These are phyloP conservation scores for Orbilia javanica DNA, from an alignment of 2,329 filamentous ascomycete genomes.

Conservation along the genomic window DNA sequence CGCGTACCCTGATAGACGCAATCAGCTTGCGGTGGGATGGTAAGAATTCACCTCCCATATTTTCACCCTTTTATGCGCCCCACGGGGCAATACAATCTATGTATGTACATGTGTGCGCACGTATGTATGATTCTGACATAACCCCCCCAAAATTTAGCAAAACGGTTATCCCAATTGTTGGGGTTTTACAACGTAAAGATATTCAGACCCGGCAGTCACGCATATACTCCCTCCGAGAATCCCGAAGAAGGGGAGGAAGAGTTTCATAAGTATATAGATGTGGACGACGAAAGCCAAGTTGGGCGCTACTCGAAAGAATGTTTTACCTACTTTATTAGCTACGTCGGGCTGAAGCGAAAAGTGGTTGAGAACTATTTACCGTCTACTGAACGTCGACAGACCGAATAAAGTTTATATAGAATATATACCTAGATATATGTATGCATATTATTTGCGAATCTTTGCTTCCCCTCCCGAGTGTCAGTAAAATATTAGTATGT, in stretches of 20 bases:
- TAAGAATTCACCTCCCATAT: background rate
- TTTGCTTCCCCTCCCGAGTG: no score
- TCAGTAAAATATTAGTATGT: no score
- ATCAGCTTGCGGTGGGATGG: conserved; percentile 21
- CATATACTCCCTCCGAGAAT: background rate
- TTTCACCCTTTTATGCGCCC: no score
- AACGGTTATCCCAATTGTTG: background rate
- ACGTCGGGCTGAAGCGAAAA: conserved; percentile 13
- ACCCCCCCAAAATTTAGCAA: background rate
- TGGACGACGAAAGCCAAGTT: background rate
- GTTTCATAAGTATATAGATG: background rate
- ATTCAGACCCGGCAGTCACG: background rate
- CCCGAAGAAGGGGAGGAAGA: background rate
- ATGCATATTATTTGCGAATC: background rate
- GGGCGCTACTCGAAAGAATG: conserved; percentile 3
- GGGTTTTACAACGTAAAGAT: background rate
- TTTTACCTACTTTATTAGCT: conserved; percentile 15
- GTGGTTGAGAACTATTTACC: conserved; percentile 8
- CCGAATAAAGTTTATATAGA: background rate
- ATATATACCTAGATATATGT: background rate
- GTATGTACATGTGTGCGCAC: background rate
- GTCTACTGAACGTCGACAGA: conserved; percentile 3
- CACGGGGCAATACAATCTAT: no score
- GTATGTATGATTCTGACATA: background rate
- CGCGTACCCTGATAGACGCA: conserved; percentile 10